Percentiles rank a stretch among this genome's conserved stretches.
Conservation (phyloP, 352 stramenopile genomes). For the Peronosclerospora sorghi region DNA sequence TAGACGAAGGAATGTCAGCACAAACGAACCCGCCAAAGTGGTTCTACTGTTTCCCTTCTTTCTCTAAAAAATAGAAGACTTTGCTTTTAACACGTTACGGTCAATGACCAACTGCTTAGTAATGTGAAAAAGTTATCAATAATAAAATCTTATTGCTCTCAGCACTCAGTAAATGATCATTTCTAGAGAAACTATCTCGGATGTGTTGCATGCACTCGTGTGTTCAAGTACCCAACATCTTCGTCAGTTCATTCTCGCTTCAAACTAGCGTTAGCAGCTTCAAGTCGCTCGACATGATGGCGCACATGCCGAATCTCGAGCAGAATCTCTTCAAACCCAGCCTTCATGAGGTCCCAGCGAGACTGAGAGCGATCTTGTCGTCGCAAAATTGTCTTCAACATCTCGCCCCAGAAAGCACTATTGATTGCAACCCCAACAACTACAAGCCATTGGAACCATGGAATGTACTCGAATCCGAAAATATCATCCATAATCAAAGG, state of each 20-base stretch:
- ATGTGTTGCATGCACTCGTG: no score
- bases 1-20: no score
- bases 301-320: conserved; percentile 50
- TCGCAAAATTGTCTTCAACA: conserved; percentile 37
- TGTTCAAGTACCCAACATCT: no score
- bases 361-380: conserved; percentile 23
- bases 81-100: no score
- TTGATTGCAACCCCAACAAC: conserved; percentile 30
- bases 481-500: conserved; percentile 49
- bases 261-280: conserved; percentile 11
- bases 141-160: no score
- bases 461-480: conserved; percentile 60
- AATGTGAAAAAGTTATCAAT: no score
- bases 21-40: no score
- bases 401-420: conserved; percentile 44
- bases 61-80: no score
- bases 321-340: conserved; percentile 46
- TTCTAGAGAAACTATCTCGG: no score
- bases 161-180: no score
- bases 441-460: conserved; percentile 45
- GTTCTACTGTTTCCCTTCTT: no score
- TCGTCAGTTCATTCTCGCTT: conserved; percentile 26
- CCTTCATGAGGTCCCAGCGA: conserved; percentile 34
- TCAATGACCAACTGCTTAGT: no score
- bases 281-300: conserved; percentile 40